These are phyloP conservation scores for Smittium culicis DNA, from an alignment of 371 early-diverging fungal genomes.

Conservation along the genomic window DNA sequence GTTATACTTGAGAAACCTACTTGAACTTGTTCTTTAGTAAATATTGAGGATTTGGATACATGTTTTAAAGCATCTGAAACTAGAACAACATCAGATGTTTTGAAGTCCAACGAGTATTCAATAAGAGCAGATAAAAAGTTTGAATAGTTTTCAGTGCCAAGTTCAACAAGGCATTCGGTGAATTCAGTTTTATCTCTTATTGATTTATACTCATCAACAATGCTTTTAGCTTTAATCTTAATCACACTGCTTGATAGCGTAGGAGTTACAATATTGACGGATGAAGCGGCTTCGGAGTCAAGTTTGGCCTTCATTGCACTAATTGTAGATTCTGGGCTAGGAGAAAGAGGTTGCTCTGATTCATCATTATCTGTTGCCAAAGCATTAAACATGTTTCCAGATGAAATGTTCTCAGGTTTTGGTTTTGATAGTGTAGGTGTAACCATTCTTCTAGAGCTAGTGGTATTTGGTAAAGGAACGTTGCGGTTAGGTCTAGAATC, in stretches of 20 bases:
- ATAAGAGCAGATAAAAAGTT: conserved; percentile 43
- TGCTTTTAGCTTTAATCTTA: conserved; percentile 44
- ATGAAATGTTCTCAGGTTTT: conserved; percentile 27
- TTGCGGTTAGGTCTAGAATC: neutral
- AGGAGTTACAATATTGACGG: too few species aligned
- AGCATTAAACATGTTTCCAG: conserved; percentile 45
- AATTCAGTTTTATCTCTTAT: conserved; percentile 40
- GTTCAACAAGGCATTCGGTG: conserved; percentile 46
- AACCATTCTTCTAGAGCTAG: conserved; percentile 32
- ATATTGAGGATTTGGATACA: conserved; percentile 22
- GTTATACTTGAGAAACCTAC: conserved; percentile 44
- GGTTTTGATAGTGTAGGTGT: conserved; percentile 28
- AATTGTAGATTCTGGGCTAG: conserved; percentile 17
- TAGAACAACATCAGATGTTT: conserved; percentile 26
- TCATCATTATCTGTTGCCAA: conserved; percentile 30
- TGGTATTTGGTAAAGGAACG: neutral
- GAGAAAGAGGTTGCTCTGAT: conserved; percentile 18
- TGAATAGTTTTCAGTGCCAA: conserved; percentile 40
- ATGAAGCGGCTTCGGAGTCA: conserved; percentile 38
- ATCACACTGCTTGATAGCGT: conserved; percentile 13
- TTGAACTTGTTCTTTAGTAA: conserved; percentile 32
- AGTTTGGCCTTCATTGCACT: conserved; percentile 27
- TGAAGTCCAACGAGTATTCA: conserved; percentile 37
- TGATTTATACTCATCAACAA: conserved; percentile 51
- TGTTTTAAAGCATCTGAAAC: conserved; percentile 13